Evolutionary conservation across 2,329 filamentous ascomycete species (phyloP), one percentile per base, ranked within the genome.

Genomic region (Capronia coronata): DNA sequence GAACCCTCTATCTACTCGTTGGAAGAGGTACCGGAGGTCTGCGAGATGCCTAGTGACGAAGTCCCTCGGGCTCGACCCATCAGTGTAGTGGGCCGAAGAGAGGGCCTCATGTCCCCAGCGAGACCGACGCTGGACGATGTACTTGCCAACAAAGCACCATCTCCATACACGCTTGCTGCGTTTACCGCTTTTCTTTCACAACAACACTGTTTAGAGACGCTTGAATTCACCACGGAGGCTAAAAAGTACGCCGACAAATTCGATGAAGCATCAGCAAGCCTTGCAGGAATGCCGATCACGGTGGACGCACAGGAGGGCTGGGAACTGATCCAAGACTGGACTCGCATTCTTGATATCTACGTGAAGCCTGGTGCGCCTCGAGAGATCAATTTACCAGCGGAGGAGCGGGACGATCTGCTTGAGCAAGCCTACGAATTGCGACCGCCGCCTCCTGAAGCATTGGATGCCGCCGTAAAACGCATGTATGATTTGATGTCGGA

Each of bases 401-500:
- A 83, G 56, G 87, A 96, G 38, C 85, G 91, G 29, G 88, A 97
- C 65, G 79, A 79, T 29, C 75, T 98, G 18, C 75, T 97, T 27
- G 74, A 74, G 35, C 75, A 85, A 34, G 76, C 80, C 6, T 74
- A 73, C 52, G 68, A 76, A 11, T 67, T 72, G 1, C 71, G 75
- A 4, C 75, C 82, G 0, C 88, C 91, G 5, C 84, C 84, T 3
- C 90, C 93, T 1, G 79, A 83, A 34, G 79, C 82, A 47, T 74
- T 98, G 13, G 85, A 94, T 52, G 79, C 86, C 43, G 89, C 93
- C 16, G 86, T 94, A 19, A 78, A 79, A 54, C 94, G 95, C 54
- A 87, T 96, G 34, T 90, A 91, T 66, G 93, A 97, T 60, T 74
- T 98, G 48, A 97, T 98, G 90, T 94, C 95, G 62, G 93, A 97